Percentiles rank a stretch among this genome's conserved stretches.
Evolutionary conservation across 192 early-diverging fungal genomes (phyloP).

Genomic region (Coemansia sp.): DNA sequence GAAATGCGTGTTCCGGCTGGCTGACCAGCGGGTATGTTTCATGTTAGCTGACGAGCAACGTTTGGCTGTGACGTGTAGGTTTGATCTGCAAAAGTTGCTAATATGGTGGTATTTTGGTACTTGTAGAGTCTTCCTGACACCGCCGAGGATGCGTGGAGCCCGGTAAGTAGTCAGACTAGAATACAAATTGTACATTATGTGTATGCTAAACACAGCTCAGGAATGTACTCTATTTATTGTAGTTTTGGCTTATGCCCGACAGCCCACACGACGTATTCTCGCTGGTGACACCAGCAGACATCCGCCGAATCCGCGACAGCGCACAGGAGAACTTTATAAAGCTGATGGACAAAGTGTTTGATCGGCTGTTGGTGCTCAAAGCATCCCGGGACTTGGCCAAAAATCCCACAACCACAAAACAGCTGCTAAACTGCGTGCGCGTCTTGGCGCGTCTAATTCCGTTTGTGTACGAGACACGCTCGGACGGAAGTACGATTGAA

Average conservation of each 20-base stretch:
- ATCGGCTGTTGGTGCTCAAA: constrained; percentile 54
- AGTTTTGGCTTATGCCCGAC: constrained; percentile 70
- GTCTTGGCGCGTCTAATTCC: constrained; percentile 82
- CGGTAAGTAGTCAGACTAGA: constrained; percentile 26
- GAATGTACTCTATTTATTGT: not conserved
- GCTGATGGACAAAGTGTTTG: constrained; percentile 70
- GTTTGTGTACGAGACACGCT: constrained; percentile 69
- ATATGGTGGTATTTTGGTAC: not conserved
- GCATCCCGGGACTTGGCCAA: constrained; percentile 54
- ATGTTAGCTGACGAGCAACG: not conserved
- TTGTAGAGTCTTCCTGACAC: constrained; percentile 42
- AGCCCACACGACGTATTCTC: constrained; percentile 76
- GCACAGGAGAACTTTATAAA: constrained; percentile 76
- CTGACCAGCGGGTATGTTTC: constrained; percentile 69
- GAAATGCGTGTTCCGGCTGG: constrained; percentile 81
- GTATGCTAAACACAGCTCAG: not conserved
- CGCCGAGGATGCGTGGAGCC: constrained; percentile 51
- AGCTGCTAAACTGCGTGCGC: constrained; percentile 79
- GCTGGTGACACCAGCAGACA: constrained; percentile 79
- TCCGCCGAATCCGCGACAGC: constrained; percentile 70
- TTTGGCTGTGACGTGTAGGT: not conserved
- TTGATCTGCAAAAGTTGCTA: not conserved
- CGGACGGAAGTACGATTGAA: constrained; percentile 28
- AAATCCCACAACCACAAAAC: constrained; percentile 54
- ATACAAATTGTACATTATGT: not conserved